phyloP scores from a whole-genome alignment of 495 filamentous ascomycete species.

The Talaromyces adpressus region DNA sequence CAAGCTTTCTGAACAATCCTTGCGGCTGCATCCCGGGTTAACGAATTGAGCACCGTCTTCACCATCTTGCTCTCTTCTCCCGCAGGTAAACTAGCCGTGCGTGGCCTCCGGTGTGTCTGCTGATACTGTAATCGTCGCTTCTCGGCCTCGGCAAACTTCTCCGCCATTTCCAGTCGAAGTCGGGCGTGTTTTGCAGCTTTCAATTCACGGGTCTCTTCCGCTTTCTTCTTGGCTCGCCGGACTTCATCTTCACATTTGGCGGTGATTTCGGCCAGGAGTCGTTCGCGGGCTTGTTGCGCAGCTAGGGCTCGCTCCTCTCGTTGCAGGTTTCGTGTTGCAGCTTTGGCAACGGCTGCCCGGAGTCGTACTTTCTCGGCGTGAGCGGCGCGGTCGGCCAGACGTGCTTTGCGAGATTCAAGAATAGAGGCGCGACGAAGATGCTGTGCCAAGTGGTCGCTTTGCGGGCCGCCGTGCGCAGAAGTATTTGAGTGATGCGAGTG shows the following conservation, averaged over 20 bases:
- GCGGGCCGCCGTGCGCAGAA: slow-evolving; percentile 55
- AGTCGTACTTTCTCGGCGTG: slow-evolving; percentile 96
- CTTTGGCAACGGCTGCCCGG: slow-evolving; percentile 78
- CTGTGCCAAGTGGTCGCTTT: slow-evolving; percentile 79
- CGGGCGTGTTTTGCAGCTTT: slow-evolving; percentile 79
- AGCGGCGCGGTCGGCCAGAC: slow-evolving; percentile 85
- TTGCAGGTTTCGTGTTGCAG: slow-evolving; percentile 53
- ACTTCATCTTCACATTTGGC: slow-evolving; percentile 95
- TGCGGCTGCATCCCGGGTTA: slow-evolving; percentile 62
- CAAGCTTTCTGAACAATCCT: slow-evolving; percentile 71
- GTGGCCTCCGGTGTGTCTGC: slow-evolving; percentile 51
- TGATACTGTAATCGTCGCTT: slow-evolving; percentile 52
- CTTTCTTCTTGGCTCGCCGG: slow-evolving; percentile 83
- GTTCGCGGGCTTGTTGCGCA: slow-evolving; percentile 86
- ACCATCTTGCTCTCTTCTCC: slow-evolving; percentile 49
- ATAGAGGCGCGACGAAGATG: slow-evolving; percentile 88
- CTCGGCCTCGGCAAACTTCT: slow-evolving; percentile 83
- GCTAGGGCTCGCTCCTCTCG: slow-evolving; percentile 80
- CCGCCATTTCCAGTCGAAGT: slow-evolving; percentile 73
- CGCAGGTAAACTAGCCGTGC: slow-evolving; percentile 56
- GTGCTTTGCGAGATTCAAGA: slow-evolving; percentile 85
- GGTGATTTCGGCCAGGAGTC: slow-evolving; percentile 85
- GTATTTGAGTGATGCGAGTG: slow-evolving; percentile 67
- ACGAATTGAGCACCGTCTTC: slow-evolving; percentile 27
- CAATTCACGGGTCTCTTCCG: slow-evolving; percentile 85